Base-by-base conservation (phyloP, 73 alveolate species). In the Blepharisma stoltei region DNA sequence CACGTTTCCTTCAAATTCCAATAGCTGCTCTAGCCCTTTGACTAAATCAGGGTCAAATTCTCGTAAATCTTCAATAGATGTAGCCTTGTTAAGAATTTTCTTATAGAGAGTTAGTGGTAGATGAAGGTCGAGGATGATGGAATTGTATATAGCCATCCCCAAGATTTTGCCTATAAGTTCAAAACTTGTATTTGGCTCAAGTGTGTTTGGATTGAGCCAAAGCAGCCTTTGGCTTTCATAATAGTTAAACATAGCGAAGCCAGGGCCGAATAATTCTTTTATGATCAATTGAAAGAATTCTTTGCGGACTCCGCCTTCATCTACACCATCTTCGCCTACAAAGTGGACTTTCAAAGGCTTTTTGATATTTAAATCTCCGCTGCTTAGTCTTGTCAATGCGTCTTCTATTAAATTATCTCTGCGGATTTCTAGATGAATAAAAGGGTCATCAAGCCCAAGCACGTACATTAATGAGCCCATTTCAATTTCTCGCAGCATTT, bases 261-360 rank as follows among this genome's bases (percentile, higher is more conserved):
- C 73, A 48, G 91, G 88, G 69, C 84, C 97, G 67, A 90, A 93
- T 52, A 93, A 67, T 81, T 93, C 81, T 53, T 93, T 81, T 53
- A 87, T 89, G 60, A 96, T 68, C 53, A 96, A 78, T 81, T 92
- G 77, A 84, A 94, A 96, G 85, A 94, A 96, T 77, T 96, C 99
- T 83, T 95, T 96, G 80, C 91, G 80, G 6, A 92, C 98, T n/a
- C 99, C 99, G 5, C 99, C 99, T 80, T 94, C 98, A 80, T 96
- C 99, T 0, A 94, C 94, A 6, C 98, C 99, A 50, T 92, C 95
- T 78, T 96, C 99, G 7, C 93, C 97, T 7, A 79, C 86, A 82
- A 96, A 96, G 70, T 88, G 71, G 7, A 96, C 90, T 82, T 85
- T 93, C 71, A 95, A 80, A 23, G 97, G 99, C 68, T 88, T 95